Conservation (phyloP, 306 rosid species). For the Clitoria ternatea region DNA sequence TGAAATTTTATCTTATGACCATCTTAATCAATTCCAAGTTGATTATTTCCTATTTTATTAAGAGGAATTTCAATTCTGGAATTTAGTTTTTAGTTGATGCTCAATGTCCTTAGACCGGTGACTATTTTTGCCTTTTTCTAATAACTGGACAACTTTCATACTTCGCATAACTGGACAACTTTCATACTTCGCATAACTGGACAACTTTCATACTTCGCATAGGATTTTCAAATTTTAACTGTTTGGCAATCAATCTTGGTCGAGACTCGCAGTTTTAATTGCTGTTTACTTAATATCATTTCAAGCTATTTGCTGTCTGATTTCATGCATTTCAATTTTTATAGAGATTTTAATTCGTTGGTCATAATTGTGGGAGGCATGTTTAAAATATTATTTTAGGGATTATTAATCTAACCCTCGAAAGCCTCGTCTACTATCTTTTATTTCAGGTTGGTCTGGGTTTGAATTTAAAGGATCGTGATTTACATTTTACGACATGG, state of each 20-base stretch:
- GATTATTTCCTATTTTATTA: background rate
- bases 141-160: background rate
- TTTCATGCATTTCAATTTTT: background rate
- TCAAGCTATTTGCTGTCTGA: background rate
- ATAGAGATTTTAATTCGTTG: background rate
- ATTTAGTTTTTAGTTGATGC: background rate
- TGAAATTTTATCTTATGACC: background rate
- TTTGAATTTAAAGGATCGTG: constrained; percentile 47
- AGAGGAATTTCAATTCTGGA: background rate
- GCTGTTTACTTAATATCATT: background rate
- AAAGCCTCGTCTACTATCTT: background rate
- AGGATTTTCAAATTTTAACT: background rate
- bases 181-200: background rate
- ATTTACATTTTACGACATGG: constrained; percentile 62
- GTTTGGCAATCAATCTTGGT: no score
- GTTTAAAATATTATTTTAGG: background rate
- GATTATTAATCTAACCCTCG: background rate
- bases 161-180: no score
- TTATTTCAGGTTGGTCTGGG: constrained; percentile 46
- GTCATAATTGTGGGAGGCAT: background rate
- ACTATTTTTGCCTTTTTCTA: background rate
- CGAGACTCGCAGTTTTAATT: no score
- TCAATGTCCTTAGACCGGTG: background rate
- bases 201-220: background rate
- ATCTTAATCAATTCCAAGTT: background rate